Percentiles rank a stretch among this genome's conserved stretches.
These are phyloP conservation scores for Kodamaea sagamina DNA, from an alignment of 805 yeast genomes.

Conservation along the genomic window DNA sequence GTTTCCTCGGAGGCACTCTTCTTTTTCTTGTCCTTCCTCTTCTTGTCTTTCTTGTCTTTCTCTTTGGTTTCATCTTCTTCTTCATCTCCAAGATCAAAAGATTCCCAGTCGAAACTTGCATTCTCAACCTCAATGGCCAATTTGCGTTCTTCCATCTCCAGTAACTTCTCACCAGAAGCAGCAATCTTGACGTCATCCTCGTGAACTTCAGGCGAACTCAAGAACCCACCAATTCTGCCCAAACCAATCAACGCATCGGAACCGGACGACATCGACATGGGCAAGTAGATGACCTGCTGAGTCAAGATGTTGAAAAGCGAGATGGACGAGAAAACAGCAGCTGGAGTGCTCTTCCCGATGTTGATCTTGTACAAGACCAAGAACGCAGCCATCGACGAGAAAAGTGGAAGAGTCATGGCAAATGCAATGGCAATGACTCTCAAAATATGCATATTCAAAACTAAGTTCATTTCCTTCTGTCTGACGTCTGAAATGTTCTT, in stretches of 20 bases:
- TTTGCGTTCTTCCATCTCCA: conserved; percentile 27
- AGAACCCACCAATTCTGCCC: conserved; percentile 54
- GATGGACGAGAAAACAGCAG: conserved; percentile 68
- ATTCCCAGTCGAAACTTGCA: conserved; percentile 72
- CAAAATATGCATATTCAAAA: conserved; percentile 72
- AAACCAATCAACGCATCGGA: conserved; percentile 69
- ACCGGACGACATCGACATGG: conserved; percentile 67
- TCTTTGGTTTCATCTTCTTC: conserved; percentile 1
- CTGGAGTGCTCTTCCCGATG: conserved; percentile 49
- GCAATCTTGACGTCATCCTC: conserved; percentile 29
- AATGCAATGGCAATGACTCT: conserved; percentile 60
- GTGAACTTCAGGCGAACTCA: conserved; percentile 44
- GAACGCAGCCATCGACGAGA: conserved; percentile 66
- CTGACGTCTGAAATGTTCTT: conserved; percentile 57
- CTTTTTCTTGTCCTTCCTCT: conserved; percentile 12
- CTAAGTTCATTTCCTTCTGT: conserved; percentile 57
- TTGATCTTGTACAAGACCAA: conserved; percentile 40
- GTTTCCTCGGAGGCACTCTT: conserved; percentile 19
- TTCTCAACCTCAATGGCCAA: conserved; percentile 49
- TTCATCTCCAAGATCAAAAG: conserved; percentile 17
- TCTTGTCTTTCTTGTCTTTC: conserved; percentile 1
- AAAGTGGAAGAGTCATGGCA: conserved; percentile 66
- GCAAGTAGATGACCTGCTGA: conserved; percentile 65
- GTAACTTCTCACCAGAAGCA: conserved; percentile 25
- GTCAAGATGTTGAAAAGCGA: conserved; percentile 66